Evolutionary conservation across 345 rosid species (phyloP), one percentile per base, ranked within the genome.

Genomic region (Pelargonium nanum): DNA sequence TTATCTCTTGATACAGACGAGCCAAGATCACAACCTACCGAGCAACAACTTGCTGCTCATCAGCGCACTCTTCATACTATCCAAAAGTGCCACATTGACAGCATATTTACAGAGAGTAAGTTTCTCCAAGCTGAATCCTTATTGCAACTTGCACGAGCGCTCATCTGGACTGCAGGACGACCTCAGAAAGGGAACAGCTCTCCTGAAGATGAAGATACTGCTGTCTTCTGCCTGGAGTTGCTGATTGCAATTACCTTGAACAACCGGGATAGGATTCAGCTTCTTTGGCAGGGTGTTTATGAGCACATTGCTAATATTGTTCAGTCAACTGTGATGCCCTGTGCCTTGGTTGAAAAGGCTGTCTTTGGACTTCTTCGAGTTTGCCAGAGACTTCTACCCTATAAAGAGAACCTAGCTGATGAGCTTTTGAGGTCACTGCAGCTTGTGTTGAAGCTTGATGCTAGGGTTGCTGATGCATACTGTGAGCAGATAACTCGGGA

Each of bases 11-110:
- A 93, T 60, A 83, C 95, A 19, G 99, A 93, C 83, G 99, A 89
- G 81, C 99, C 96, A 69, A 84, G 97, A 73, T 93, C 87, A 24
- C 97, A 93, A 69, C 99, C 99, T 52, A 87, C 97, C 24, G 97
- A 89, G 65, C 97, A 93, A 69, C 96, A 93, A 71, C 95, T 93
- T 70, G 99, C 99, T 65, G 97, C 99, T 78, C 96, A 93, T 76
- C 99, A 89, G 62, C 86, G 97, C 53, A 93, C 99, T 17, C 84
- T 87, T 72, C 97, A 85, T 74, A 89, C 96, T n/a, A 93, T 93
- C 66, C 97, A 93, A 57, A 87, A 87, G 71, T 93, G 99, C 82
- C 99, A 93, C 64, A 84, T 93, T 74, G 99, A 89, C 78, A 86
- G 97, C 77, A 89, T 93, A 68, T 89, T 89, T 68, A 93, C 96